A percentile compares a stretch with the other conserved stretches of the same genome.
phyloP scores from a whole-genome alignment of 116 monocot genomes.

The Thalassia testudinum region DNA sequence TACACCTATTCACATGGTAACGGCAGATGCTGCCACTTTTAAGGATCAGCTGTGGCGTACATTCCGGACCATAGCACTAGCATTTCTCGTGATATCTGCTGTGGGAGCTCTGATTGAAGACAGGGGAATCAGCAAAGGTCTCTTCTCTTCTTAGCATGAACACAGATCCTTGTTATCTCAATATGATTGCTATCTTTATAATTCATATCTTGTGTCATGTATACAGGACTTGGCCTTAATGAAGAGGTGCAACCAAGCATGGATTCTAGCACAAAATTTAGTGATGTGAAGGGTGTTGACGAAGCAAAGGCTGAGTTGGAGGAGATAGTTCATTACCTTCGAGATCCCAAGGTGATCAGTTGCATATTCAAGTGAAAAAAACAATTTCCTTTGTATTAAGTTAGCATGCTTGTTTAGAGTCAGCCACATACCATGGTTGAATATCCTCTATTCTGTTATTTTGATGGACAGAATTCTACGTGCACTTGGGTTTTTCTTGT shows the following conservation, averaged over 20 bases:
- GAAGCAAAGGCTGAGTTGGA: conserved; percentile 97
- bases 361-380: too few relatives aligned
- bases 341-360: conserved; percentile 82
- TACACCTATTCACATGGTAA: conserved; percentile 95
- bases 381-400: too few relatives aligned
- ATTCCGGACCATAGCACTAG: conserved; percentile 64
- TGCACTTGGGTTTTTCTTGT: too few relatives aligned
- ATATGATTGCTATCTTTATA: not conserved
- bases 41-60: conserved; percentile 96
- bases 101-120: conserved; percentile 97
- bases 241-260: conserved; percentile 96
- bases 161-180: not conserved
- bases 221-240: conserved; percentile 71
- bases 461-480: too few relatives aligned
- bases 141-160: not conserved
- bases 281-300: conserved; percentile 97
- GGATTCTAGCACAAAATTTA: conserved; percentile 91
- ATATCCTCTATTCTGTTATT: too few relatives aligned
- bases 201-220: not conserved
- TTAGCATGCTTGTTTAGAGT: too few relatives aligned
- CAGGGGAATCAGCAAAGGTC: conserved; percentile 95
- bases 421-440: too few relatives aligned
- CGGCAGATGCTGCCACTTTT: conserved; percentile 72
- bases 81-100: conserved; percentile 90
- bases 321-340: conserved; percentile 98